Evolutionary conservation across 1,284 basidiomycete species (phyloP), one percentile per base, ranked within the genome.

Genomic region (Bondarzewia mesenterica): DNA sequence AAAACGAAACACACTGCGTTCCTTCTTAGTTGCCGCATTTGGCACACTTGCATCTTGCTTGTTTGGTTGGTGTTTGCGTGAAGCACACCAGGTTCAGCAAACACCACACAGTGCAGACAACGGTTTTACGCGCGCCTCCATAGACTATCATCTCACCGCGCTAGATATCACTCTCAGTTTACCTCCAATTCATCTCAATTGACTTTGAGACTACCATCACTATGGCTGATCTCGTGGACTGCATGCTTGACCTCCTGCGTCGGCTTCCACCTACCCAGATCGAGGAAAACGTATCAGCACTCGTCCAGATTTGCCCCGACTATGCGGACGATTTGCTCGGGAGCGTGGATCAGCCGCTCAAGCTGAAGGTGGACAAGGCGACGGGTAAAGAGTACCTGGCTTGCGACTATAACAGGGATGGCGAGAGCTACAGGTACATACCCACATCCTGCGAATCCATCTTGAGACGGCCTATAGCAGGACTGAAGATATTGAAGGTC

Each of bases 341-440:
- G 38, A 92, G 89, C 53, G 93, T 99, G 53, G 96, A 99, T 73
- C 90, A 95, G 66, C 96, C 96, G 10, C 74, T 98, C 54, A 82
- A 85, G 60, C 72, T 97, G 46, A 77, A 80, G 66, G 80, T 78
- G 36, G 95, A 98, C 73, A 75, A 74, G 32, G 75, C 78, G 7
- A 85, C 81, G 1, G 91, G 92, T 10, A 80, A 80, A 57, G 93
- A 98, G 50, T 99, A 90, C 63, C 80, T 99, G 38, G 88, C 89
- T 27, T 97, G 95, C 65, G 96, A 99, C 66, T 99, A 99, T 65
- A 99, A 99, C 70, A 77, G 92, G 27, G 96, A 99, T 62, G 94
- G 93, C 3, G 93, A 96, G 61, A 89, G 89, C 60, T 96, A 93
- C 69, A 75, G 94, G 93, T 92, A 56, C 51, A 74, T 39, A 21